phyloP scores from a whole-genome alignment of 2,329 filamentous ascomycete genomes.

The Epichloe typhina region DNA sequence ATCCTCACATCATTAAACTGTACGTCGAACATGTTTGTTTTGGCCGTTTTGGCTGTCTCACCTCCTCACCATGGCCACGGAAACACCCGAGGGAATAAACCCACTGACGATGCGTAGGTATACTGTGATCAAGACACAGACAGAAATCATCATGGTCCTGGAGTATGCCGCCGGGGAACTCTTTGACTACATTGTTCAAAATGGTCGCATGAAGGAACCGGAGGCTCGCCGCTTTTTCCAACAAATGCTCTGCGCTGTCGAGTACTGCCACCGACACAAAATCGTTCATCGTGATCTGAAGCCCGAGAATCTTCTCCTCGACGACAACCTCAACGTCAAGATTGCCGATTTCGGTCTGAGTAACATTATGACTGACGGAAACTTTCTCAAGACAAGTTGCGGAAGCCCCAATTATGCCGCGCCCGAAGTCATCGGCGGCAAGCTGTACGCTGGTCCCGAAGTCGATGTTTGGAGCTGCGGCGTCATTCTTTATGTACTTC shows the following conservation, averaged over 20 bases:
- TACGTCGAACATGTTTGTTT: slow-evolving; percentile 30
- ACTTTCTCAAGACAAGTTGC: slow-evolving; percentile 97
- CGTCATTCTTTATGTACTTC: slow-evolving; percentile 74
- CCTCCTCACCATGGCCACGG: background rate
- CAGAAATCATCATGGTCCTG: slow-evolving; percentile 97
- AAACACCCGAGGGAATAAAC: background rate
- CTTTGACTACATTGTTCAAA: slow-evolving; percentile 94
- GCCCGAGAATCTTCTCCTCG: slow-evolving; percentile 89
- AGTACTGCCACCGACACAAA: slow-evolving; percentile 98
- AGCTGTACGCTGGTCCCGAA: slow-evolving; percentile 92
- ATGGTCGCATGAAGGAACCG: slow-evolving; percentile 80
- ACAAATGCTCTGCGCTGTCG: slow-evolving; percentile 96
- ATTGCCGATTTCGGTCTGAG: slow-evolving; percentile 97
- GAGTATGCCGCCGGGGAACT: slow-evolving; percentile 94
- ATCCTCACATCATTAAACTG: slow-evolving; percentile 98
- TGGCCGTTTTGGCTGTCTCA: background rate
- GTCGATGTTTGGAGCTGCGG: slow-evolving; percentile 98
- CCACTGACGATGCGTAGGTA: slow-evolving; percentile 39
- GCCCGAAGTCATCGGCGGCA: slow-evolving; percentile 94
- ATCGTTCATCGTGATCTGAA: slow-evolving; percentile 97
- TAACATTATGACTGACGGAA: slow-evolving; percentile 99
- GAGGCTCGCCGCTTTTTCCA: slow-evolving; percentile 98
- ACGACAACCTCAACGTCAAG: slow-evolving; percentile 94
- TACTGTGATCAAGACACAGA: slow-evolving; percentile 89
- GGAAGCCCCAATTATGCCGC: slow-evolving; percentile 97